Evolutionary conservation across 2,329 filamentous ascomycete genomes (phyloP), one percentile per base, ranked within the genome.

Genomic region (Elsinoe ampelina): DNA sequence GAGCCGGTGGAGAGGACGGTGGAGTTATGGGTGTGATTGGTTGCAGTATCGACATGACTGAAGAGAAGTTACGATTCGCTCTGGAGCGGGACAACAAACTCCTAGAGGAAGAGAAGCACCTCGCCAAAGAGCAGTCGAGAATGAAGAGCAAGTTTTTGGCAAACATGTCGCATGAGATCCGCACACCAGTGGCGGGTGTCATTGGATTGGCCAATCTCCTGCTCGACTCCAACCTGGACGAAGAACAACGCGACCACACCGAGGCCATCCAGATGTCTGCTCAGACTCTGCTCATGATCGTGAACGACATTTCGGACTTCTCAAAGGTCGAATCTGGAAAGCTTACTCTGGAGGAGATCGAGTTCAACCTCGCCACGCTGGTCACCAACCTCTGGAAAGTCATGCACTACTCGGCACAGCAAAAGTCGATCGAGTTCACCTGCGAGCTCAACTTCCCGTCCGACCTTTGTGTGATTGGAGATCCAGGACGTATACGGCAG

Each of bases 401-500:
- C 22, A 58, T 58, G 55, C 20, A 36, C n/a, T 50, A 41, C 45
- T 38, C 26, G 11, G 56, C 58, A 2, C 10, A 45, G 7, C 42
- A 58, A 20, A 59, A 59, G 38, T 52, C 47, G 12, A 30, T 59
- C 32, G 58, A 58, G 5, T 55, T 59, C 19, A 54, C 22, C 6
- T 50, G 34, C 22, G 19, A 39, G 12, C 36, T 51, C 36, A 47
- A 51, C 26, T 22, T 59, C 7, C 41, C 56, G 6, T 26, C 30
- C 7, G 50, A 55, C 19, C 35, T 59, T 12, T 57, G 54, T 22
- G 57, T 62, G 10, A 30, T 59, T 15, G 57, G 57, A 34, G 60
- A 62, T 56, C 57, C 58, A 5, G 56, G 58, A 3, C 30, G 60
- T 19, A 55, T 61, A 41, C 55, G 58, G n/a, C 60, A 61, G 30